Evolutionary conservation across 75 land plant species (phyloP), one percentile per base, ranked within the genome.

Genomic region (Cupressus sempervirens): DNA sequence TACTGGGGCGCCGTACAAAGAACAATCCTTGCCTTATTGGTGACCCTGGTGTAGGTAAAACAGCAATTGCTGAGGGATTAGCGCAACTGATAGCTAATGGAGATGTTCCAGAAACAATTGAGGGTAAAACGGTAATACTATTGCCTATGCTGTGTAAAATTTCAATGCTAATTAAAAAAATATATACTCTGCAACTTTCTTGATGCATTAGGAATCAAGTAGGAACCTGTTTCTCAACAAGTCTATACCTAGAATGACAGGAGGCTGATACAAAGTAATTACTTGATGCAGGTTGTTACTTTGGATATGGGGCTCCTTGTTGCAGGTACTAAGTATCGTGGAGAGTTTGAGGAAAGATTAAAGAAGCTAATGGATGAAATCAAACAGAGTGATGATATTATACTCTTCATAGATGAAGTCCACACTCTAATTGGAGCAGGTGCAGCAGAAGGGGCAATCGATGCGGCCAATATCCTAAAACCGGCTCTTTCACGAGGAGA

Each of bases 11-110:
- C 58, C 83, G 92, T 11, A 95, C 97, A 7, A 93, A 95, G 90
- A 95, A 93, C 84, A 93, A 92, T 74, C 95, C 95, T 36, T 89
- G 91, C 56, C 87, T 95, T 10, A 93, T 93, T 86, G 97, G 95
- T 52, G 93, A 95, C 50, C 93, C 93, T 52, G 92, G 97, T 86
- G 97, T 95, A 41, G 95, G 97, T 40, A 95, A 95, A 65, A 93
- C 95, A 35, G 95, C 94, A 23, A 90, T 93, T 87, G 94, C 80
- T 87, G 91, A 90, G 83, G 92, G 92, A 15, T 83, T 91, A 29
- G 92, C 92, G 13, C 92, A 91, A 65, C 89, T 91, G 16, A 90
- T 91, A 38, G 91, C 87, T 9, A 40, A 73, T 10, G 91, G 91
- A 80, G 92, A 91, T 86, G 92, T 91, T 68, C 92, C 92, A 18